Conservation (phyloP, 2,329 filamentous ascomycete species). For the Fusarium pininemorale region DNA sequence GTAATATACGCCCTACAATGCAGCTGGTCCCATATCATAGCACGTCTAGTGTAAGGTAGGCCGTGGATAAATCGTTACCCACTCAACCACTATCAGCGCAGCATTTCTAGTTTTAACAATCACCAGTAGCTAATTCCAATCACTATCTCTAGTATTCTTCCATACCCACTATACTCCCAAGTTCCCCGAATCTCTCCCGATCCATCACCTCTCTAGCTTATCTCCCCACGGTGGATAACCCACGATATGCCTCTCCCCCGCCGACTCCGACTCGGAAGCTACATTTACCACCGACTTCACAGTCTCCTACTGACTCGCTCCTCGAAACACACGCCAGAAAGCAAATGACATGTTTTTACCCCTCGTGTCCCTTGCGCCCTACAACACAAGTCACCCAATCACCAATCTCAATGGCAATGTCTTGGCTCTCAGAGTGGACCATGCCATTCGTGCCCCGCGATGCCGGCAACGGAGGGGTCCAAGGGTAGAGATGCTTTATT, state of each 20-base stretch:
- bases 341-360: slow-evolving; percentile 21
- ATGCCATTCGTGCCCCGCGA: slow-evolving; percentile 22
- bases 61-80: not conserved
- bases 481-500: not conserved
- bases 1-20: not conserved
- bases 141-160: not conserved
- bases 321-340: not conserved
- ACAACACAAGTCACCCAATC: slow-evolving; percentile 18
- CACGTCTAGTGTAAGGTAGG: not conserved
- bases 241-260: slow-evolving; percentile 4
- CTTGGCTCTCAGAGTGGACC: slow-evolving; percentile 26
- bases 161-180: not conserved
- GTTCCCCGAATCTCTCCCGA: not conserved
- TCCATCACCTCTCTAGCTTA: not conserved
- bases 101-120: not conserved
- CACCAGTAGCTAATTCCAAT: not conserved
- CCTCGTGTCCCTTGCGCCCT: slow-evolving; percentile 38
- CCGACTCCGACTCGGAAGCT: slow-evolving; percentile 15
- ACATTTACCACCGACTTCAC: slow-evolving; percentile 27
- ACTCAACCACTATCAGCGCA: not conserved
- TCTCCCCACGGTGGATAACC: slow-evolving; percentile 10
- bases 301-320: slow-evolving; percentile 20
- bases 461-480: slow-evolving; percentile 28
- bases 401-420: not conserved
- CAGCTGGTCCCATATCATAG: not conserved